Percentiles rank a stretch among this genome's conserved stretches.
These are phyloP conservation scores for Candida namnaoensis DNA, from an alignment of 805 yeast genomes.

Conservation along the genomic window DNA sequence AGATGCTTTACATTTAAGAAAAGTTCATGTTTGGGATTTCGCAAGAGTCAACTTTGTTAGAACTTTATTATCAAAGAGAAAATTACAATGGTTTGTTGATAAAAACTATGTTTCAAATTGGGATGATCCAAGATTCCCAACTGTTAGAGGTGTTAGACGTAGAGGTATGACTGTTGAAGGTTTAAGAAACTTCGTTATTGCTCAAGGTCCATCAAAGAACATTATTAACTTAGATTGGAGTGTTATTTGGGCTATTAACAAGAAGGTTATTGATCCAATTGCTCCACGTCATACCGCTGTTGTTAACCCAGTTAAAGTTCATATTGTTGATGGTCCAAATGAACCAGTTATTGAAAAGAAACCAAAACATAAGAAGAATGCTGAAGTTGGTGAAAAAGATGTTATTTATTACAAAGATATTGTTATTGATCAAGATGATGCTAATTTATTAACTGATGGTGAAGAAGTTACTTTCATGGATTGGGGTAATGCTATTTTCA, in stretches of 20 bases:
- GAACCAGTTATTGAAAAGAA: constrained; percentile 57
- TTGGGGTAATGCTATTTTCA: constrained; percentile 91
- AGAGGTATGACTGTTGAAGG: constrained; percentile 99
- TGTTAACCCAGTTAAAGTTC: constrained; percentile 62
- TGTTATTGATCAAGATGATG: constrained; percentile 82
- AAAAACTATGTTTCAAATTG: constrained; percentile 80
- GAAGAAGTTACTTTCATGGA: constrained; percentile 98
- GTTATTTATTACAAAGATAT: constrained; percentile 58
- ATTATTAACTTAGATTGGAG: constrained; percentile 97
- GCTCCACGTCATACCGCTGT: constrained; percentile 95
- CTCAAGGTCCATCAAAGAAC: constrained; percentile 98
- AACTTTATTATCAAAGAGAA: constrained; percentile 92
- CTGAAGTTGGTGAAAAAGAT: constrained; percentile 79
- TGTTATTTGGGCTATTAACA: constrained; percentile 95
- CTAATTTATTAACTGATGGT: constrained; percentile 61
- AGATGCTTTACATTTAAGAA: constrained; percentile 70
- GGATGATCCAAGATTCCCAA: constrained; percentile 99
- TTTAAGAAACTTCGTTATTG: constrained; percentile 81
- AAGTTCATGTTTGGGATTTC: constrained; percentile 96
- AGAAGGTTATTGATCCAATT: constrained; percentile 92
- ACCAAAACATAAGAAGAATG: constrained; percentile 93
- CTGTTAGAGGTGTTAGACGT: constrained; percentile 98
- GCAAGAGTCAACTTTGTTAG: constrained; percentile 95
- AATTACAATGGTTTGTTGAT: constrained; percentile 98
- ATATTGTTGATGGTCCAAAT: constrained; percentile 61